Evolutionary conservation across 1,284 basidiomycete genomes (phyloP), one percentile per base, ranked within the genome.

Genomic region (Apiotrichum akiyoshidainum): DNA sequence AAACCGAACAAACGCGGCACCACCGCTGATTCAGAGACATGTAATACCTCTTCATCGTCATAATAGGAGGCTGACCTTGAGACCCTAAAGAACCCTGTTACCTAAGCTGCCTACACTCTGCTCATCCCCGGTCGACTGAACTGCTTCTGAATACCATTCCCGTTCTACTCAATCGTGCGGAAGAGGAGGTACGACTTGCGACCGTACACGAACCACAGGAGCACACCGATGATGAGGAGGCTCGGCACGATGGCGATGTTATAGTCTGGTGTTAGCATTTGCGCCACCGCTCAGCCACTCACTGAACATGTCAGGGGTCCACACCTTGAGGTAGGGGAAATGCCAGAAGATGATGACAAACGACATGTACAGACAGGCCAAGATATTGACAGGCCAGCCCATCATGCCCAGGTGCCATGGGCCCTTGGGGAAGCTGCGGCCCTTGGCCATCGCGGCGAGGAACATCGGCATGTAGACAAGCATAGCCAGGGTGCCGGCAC

Each of bases 201-300:
- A 8, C 54, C 54, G 19, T 31, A 44, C 19, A 34, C 22, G 33
- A 55, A 50, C 54, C 54, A 55, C n/a, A 40, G 26, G 16, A 50
- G 21, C 3, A 48, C 19, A 14, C 54, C 54, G 14, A 55, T 33
- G 41, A 49, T 17, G 26, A 55, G 33, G 21, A 55, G 40, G 2
- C 54, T 47, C 33, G 54, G 54, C 1, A 55, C 54, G 42, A 55
- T 55, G 47, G 34, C 54, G 22, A 55, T 50, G 54, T 55, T 55
- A 47, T 49, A 55, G 47, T 55, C 47, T 55, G 46, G 1, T n/a
- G 46, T 46, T 21, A 54, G 52, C 34, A 14, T 19, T 10, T 11
- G 19, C 19, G 19, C 17, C 42, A 17, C 19, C 10, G 42, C 9
- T 22, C 26, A 11, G 10, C 17, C 9, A 55, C 53, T 33, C 39